Conservation (phyloP, 202 grass and related monocot species). For the Schoenoplectus triqueter region DNA sequence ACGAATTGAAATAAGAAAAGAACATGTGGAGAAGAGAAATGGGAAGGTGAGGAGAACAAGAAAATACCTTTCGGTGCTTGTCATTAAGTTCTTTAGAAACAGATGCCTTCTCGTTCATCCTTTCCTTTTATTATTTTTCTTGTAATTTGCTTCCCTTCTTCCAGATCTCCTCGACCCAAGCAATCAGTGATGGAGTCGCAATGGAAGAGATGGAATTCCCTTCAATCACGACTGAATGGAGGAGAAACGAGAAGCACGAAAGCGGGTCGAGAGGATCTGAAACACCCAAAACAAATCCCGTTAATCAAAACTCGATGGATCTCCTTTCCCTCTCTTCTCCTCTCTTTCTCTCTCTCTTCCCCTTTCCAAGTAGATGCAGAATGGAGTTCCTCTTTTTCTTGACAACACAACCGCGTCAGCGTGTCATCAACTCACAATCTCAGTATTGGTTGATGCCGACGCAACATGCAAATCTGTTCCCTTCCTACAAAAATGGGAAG, state of each 20-base stretch:
- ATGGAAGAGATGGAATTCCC: constrained; percentile 23
- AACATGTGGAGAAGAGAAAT: background rate
- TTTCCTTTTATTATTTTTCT: constrained; percentile 33
- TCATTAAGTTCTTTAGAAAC: constrained; percentile 96
- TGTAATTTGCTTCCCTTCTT: constrained; percentile 16
- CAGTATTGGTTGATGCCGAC: background rate
- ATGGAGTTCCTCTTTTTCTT: background rate
- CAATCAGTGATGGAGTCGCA: background rate
- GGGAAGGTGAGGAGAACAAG: background rate
- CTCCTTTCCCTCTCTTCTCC: constrained; percentile 27
- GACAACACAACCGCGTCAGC: constrained; percentile 17
- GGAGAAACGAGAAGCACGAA: background rate
- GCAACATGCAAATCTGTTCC: background rate
- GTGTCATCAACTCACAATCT: constrained; percentile 15
- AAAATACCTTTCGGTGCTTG: constrained; percentile 73
- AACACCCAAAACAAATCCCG: background rate
- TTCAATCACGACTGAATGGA: constrained; percentile 16
- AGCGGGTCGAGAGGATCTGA: constrained; percentile 18
- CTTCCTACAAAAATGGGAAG: background rate
- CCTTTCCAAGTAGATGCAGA: constrained; percentile 30
- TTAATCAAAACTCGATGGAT: constrained; percentile 11
- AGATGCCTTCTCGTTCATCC: constrained; percentile 91
- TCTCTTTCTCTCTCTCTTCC: background rate
- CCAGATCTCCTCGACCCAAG: constrained; percentile 29
- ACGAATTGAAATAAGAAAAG: background rate